Conservation (phyloP, 2,329 filamentous ascomycete species). For the Ophiostoma tasmaniense region DNA sequence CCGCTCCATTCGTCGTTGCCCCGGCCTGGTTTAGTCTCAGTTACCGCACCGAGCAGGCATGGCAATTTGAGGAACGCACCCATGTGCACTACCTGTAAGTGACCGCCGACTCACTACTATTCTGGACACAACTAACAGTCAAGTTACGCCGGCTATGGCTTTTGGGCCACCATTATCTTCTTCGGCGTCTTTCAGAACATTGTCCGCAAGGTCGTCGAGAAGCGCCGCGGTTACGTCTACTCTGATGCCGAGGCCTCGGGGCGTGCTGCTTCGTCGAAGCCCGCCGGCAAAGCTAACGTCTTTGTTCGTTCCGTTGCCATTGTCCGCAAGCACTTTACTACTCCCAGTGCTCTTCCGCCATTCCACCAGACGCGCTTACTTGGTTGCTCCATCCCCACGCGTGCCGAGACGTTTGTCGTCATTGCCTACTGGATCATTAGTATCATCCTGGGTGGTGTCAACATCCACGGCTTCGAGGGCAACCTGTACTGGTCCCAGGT, state of each 20-base stretch:
- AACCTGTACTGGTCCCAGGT: background rate
- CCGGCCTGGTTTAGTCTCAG: slow-evolving; percentile 4
- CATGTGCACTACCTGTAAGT: slow-evolving; percentile 12
- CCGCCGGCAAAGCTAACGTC: background rate
- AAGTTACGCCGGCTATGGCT: slow-evolving; percentile 16
- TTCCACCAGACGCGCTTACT: slow-evolving; percentile 18
- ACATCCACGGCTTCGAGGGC: slow-evolving; percentile 8
- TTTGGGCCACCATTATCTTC: slow-evolving; percentile 18
- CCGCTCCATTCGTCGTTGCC: slow-evolving; percentile 13
- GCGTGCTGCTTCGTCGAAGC: too few relatives aligned
- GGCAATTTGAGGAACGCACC: background rate
- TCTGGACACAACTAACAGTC: background rate
- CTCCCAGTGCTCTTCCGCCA: slow-evolving; percentile 16
- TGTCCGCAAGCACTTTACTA: slow-evolving; percentile 16
- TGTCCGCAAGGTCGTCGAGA: slow-evolving; percentile 8
- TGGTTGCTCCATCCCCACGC: slow-evolving; percentile 22
- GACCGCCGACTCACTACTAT: background rate
- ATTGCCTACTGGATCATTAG: slow-evolving; percentile 18
- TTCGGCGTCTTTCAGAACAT: slow-evolving; percentile 18
- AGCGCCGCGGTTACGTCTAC: slow-evolving; percentile 14
- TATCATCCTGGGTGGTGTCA: slow-evolving; percentile 14
- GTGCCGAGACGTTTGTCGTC: slow-evolving; percentile 20
- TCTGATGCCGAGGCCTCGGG: slow-evolving; percentile 13
- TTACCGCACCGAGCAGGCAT: background rate
- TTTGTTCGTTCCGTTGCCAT: background rate